Percentiles rank a stretch among this genome's conserved stretches.
Conservation (phyloP, 139 green algal genomes). For the Spirogloea muscicola region DNA sequence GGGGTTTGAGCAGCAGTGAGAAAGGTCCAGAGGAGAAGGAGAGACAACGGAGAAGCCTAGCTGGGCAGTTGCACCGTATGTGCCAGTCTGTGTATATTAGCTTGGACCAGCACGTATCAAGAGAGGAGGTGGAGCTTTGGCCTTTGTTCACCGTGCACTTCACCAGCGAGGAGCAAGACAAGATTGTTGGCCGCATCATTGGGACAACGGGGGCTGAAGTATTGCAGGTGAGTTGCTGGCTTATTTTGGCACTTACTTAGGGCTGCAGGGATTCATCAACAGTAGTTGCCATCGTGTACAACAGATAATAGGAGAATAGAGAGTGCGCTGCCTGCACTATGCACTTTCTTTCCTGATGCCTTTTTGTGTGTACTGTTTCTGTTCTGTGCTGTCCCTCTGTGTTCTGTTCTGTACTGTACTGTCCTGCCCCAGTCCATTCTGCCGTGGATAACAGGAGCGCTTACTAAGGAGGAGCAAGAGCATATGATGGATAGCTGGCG, state of each 20-base stretch:
- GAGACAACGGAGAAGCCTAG: slow-evolving; percentile 9
- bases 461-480: slow-evolving; percentile 46
- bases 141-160: slow-evolving; percentile 92
- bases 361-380: not conserved
- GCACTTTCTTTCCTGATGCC: not conserved
- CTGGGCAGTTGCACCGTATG: slow-evolving; percentile 44
- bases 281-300: not conserved
- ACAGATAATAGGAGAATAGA: not conserved
- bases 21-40: not conserved
- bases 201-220: slow-evolving; percentile 87
- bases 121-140: slow-evolving; percentile 95
- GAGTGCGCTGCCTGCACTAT: not conserved
- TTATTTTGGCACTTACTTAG: not conserved
- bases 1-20: too few species aligned
- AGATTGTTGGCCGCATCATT: slow-evolving; percentile 73
- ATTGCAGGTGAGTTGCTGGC: slow-evolving; percentile 52
- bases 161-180: slow-evolving; percentile 82
- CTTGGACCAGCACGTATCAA: slow-evolving; percentile 73
- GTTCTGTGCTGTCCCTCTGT: not conserved
- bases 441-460: slow-evolving; percentile 73
- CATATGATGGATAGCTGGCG: slow-evolving; percentile 51
- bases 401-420: slow-evolving; percentile 9
- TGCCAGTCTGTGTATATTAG: slow-evolving; percentile 73
- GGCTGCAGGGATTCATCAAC: not conserved
- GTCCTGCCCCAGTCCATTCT: slow-evolving; percentile 68